phyloP scores from a whole-genome alignment of 495 filamentous ascomycete genomes.

The Annulohypoxylon stygium region DNA sequence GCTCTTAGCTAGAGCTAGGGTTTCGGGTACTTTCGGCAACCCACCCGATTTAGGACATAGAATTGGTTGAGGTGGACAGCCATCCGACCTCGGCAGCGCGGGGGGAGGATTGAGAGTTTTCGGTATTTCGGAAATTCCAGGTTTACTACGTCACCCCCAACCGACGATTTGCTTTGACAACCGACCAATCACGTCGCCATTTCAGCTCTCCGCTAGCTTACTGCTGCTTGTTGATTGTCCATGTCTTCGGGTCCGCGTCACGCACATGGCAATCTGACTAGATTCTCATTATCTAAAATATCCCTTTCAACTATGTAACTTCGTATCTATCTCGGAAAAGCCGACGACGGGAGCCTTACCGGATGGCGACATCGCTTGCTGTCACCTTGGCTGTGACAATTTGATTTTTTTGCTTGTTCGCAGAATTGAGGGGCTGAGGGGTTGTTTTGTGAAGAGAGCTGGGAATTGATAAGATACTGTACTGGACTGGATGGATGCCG shows the following conservation, averaged over 20 bases:
- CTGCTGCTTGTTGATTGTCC: constrained; percentile 11
- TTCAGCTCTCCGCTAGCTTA: constrained; percentile 1
- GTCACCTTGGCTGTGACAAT: not conserved
- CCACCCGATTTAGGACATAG: constrained; percentile 31
- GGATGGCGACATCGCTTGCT: constrained; percentile 33
- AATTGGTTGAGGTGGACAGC: constrained; percentile 26
- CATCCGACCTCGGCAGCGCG: constrained; percentile 47
- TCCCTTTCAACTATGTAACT: not conserved
- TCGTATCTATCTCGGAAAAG: constrained; percentile 9
- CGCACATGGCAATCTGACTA: not conserved
- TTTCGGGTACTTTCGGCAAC: constrained; percentile 48
- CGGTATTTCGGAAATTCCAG: constrained; percentile 43
- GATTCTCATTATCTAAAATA: constrained; percentile 24
- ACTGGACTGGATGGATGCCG: constrained; percentile 28
- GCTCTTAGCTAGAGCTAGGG: constrained; percentile 23
- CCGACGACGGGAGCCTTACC: constrained; percentile 21
- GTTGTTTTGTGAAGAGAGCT: not conserved
- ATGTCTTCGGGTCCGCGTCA: constrained; percentile 16
- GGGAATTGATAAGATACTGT: constrained; percentile 26
- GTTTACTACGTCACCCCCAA: constrained; percentile 39
- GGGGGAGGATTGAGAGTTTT: constrained; percentile 27
- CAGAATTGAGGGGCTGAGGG: constrained; percentile 12
- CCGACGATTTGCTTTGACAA: constrained; percentile 22
- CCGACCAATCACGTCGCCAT: constrained; percentile 19
- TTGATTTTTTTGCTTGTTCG: not conserved